A percentile compares a stretch with the other conserved stretches of the same genome.
These are phyloP conservation scores for Hanseniaspora vineae DNA, from an alignment of 805 yeast species.

Conservation along the genomic window DNA sequence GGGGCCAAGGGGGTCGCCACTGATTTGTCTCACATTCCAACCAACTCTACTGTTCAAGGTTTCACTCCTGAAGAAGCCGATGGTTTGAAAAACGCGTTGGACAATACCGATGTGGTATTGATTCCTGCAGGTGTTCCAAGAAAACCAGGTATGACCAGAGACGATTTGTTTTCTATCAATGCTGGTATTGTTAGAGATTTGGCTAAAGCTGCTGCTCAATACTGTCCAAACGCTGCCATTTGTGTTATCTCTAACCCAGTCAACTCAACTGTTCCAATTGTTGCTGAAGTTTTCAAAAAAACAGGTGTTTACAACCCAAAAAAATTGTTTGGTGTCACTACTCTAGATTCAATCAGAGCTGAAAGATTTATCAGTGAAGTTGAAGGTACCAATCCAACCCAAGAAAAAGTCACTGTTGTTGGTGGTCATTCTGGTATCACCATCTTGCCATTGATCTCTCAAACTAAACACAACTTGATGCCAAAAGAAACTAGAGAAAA, in stretches of 20 bases:
- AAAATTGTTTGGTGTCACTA: slow-evolving; percentile 91
- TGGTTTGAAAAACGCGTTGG: slow-evolving; percentile 61
- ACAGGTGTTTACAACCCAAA: slow-evolving; percentile 83
- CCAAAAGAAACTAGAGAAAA: slow-evolving; percentile 52
- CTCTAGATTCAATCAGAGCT: slow-evolving; percentile 83
- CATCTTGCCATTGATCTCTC: slow-evolving; percentile 86
- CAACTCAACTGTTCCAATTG: slow-evolving; percentile 95
- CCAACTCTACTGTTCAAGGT: slow-evolving; percentile 80
- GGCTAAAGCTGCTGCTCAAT: slow-evolving; percentile 73
- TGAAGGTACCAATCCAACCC: slow-evolving; percentile 48
- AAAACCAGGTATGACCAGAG: slow-evolving; percentile 99
- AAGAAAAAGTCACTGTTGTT: slow-evolving; percentile 73
- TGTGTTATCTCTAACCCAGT: slow-evolving; percentile 88
- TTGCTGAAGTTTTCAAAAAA: slow-evolving; percentile 78
- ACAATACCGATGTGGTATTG: slow-evolving; percentile 61
- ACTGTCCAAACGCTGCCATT: slow-evolving; percentile 74
- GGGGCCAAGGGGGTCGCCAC: slow-evolving; percentile 97
- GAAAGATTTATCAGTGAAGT: slow-evolving; percentile 62
- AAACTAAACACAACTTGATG: slow-evolving; percentile 57
- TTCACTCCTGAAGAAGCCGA: slow-evolving; percentile 67
- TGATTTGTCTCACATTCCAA: slow-evolving; percentile 86
- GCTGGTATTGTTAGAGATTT: slow-evolving; percentile 91
- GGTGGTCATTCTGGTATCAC: slow-evolving; percentile 98
- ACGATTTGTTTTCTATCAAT: slow-evolving; percentile 90
- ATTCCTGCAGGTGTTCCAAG: slow-evolving; percentile 98